A percentile compares a stretch with the other conserved stretches of the same genome.
These are phyloP conservation scores for Metschnikowia anglica DNA, from an alignment of 805 yeast genomes.

Conservation along the genomic window DNA sequence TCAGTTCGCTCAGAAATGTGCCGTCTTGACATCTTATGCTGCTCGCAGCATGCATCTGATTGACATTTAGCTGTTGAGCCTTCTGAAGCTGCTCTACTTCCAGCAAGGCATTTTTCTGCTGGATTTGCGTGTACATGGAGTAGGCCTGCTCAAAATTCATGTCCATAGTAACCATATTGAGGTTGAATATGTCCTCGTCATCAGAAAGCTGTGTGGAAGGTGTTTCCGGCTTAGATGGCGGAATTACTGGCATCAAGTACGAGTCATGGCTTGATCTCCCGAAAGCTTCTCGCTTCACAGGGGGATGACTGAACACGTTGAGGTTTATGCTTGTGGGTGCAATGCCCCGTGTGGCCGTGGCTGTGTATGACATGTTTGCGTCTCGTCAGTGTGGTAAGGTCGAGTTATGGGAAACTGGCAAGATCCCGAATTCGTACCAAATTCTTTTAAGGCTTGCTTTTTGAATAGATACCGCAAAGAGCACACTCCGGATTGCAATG, in stretches of 20 bases:
- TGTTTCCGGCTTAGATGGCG: neutral
- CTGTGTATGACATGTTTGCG: conserved; percentile 17
- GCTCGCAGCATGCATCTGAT: neutral
- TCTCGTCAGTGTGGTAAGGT: neutral
- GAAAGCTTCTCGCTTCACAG: conserved; percentile 6
- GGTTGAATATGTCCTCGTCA: conserved; percentile 22
- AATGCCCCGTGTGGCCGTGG: conserved; percentile 18
- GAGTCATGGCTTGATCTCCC: conserved; percentile 1
- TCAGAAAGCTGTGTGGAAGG: conserved; percentile 16
- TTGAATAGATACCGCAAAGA: too few species aligned
- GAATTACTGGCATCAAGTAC: conserved; percentile 4
- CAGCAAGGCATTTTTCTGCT: conserved; percentile 36
- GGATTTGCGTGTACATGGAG: conserved; percentile 38
- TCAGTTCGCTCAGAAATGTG: neutral
- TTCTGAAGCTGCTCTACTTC: conserved; percentile 40
- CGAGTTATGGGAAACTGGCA: neutral
- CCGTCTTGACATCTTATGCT: neutral
- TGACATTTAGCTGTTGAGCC: conserved; percentile 33
- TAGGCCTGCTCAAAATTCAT: conserved; percentile 49
- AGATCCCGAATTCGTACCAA: neutral
- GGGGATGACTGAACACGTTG: conserved; percentile 17
- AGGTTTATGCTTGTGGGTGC: conserved; percentile 17
- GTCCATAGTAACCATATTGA: conserved; percentile 38
- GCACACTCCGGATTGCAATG: too few species aligned
- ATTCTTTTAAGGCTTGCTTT: neutral